Base-by-base conservation (phyloP, 176 grass and related monocot genomes). In the Triticum timopheevii region DNA sequence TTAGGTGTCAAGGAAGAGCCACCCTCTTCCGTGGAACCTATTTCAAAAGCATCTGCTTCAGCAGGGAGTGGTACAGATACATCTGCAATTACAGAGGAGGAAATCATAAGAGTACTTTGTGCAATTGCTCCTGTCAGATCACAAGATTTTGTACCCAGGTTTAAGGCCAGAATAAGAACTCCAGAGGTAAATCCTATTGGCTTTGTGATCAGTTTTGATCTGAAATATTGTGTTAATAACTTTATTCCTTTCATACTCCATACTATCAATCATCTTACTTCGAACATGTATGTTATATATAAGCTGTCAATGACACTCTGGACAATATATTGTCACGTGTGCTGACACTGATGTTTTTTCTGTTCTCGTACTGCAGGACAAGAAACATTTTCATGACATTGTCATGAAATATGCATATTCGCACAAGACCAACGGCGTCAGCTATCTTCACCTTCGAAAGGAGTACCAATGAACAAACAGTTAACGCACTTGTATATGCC, bases 1-100 rank as follows among this genome's bases (percentile, higher is more conserved):
- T 40, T 40, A 12, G 45, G 10, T 85, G 85, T 75, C 38, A 90
- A 91, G 81, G 78, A 81, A 25, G 92, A 89, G 61, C 75, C 78
- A 27, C 30, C 25, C 24, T 84, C 82, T 31, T 83, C 77, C 44
- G 72, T 79, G 49, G 72, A 90, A 83, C 50, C 88, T 59, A 61
- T 82, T 81, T 38, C 73, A 63, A 86, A 91, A 86, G 4, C 80
- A 86, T 82, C 59, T 74, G 42, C 81, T 28, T 15, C 80, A 49
- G 75, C 24, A 67, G 56, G 59, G 34, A 67, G 34, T 65, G 82
- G 35, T 2, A 83, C 34, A 79, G 42, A 80, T n/a, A 10, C 49
- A 65, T 73, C 65, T 47, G 61, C 84, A 56, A 50, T 98, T 56
- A 94, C 93, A 61, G 90, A 95, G 89, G 90, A 98, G 9, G 96